Evolutionary conservation across 352 stramenopile genomes (phyloP).

Genomic region (Pythium angustatum): DNA sequence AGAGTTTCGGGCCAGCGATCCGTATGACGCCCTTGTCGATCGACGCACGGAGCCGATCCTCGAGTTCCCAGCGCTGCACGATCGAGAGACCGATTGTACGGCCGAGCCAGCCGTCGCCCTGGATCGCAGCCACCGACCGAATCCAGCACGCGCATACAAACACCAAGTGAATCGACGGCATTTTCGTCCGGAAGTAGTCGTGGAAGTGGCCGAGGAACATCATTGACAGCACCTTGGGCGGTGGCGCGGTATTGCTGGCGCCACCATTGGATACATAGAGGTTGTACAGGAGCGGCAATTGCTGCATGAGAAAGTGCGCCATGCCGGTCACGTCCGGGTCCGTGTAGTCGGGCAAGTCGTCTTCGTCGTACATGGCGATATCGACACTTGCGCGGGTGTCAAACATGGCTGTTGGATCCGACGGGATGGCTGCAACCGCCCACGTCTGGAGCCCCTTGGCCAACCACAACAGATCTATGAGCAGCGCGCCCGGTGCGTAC

Average conservation of each 20-base stretch:
- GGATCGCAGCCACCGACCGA: conserved; percentile 31
- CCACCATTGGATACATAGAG: neutral
- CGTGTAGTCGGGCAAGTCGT: neutral
- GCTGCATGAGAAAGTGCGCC: conserved; percentile 10
- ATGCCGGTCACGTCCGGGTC: neutral
- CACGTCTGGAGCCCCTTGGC: neutral
- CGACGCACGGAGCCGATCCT: conserved; percentile 22
- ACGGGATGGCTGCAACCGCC: neutral
- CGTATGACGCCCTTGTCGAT: conserved; percentile 28
- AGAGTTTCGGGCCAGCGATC: too few relatives aligned
- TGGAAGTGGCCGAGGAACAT: neutral
- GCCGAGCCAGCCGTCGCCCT: conserved; percentile 25
- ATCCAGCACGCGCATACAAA: conserved; percentile 36
- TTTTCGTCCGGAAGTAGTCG: conserved; percentile 2
- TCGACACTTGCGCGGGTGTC: too few relatives aligned
- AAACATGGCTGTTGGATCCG: neutral
- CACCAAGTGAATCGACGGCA: neutral
- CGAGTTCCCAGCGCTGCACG: conserved; percentile 28
- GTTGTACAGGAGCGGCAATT: conserved; percentile 20
- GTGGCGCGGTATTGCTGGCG: too few relatives aligned
- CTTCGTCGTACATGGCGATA: neutral
- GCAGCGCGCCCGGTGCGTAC: neutral
- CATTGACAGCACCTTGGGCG: neutral
- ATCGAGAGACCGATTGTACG: conserved; percentile 31
- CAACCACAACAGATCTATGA: neutral